A percentile compares a stretch with the other conserved stretches of the same genome.
Evolutionary conservation across 352 stramenopile species (phyloP).

Genomic region (Phytophthora ohioensis): DNA sequence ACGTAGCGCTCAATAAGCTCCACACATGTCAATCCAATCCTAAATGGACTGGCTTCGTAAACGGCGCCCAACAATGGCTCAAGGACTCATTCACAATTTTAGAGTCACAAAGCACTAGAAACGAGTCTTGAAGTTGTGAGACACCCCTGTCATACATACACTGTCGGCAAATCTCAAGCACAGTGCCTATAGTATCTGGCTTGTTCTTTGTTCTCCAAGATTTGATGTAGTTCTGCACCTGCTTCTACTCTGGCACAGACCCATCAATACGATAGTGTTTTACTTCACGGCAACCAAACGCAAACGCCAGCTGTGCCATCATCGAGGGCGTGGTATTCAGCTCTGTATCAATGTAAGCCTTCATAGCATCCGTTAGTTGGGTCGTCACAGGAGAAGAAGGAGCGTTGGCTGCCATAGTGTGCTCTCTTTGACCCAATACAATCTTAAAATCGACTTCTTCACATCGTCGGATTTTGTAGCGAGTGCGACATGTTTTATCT

Average conservation of each 20-base stretch:
- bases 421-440: neutral
- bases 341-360: neutral
- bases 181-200: neutral
- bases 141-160: no score
- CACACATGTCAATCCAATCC: conserved; percentile 5
- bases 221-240: conserved; percentile 2
- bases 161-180: conserved; percentile 5
- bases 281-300: conserved; percentile 6
- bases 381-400: neutral
- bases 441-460: neutral
- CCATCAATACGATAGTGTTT: neutral
- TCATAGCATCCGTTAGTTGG: neutral
- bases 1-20: neutral
- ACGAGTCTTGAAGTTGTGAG: no score
- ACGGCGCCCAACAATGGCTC: no score
- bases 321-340: neutral
- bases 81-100: no score
- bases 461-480: neutral
- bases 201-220: conserved; percentile 1
- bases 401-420: neutral
- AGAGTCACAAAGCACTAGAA: no score
- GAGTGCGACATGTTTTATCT: neutral
- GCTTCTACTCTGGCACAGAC: neutral
- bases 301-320: neutral
- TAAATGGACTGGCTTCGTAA: neutral